These are phyloP conservation scores for Phialophora chinensis DNA, from an alignment of 2,329 filamentous ascomycete genomes.

Conservation along the genomic window DNA sequence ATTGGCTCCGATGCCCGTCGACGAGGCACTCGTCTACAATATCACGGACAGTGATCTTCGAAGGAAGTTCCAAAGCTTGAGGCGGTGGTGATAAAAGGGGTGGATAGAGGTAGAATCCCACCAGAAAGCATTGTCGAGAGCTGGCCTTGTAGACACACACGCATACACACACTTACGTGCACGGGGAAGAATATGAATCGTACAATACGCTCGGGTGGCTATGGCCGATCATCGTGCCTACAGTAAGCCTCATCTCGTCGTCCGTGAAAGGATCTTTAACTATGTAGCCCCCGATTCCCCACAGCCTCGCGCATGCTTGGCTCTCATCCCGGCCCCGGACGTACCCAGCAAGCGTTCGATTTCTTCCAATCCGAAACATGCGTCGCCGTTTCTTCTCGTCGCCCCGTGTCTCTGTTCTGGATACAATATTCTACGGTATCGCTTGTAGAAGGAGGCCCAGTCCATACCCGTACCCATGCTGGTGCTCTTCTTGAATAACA, in stretches of 20 bases:
- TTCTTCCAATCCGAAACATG: background rate
- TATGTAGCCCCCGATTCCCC: background rate
- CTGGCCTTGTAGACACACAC: background rate
- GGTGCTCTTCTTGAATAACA: too few relatives aligned
- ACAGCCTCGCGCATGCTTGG: background rate
- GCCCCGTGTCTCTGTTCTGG: too few relatives aligned
- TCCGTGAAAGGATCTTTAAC: background rate
- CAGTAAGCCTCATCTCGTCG: background rate
- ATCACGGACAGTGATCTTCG: slow-evolving; percentile 17
- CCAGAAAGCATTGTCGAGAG: background rate
- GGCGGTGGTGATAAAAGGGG: background rate
- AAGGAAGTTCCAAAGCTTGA: slow-evolving; percentile 13
- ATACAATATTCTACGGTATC: too few relatives aligned
- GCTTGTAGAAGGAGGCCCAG: too few relatives aligned
- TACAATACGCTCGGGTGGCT: background rate
- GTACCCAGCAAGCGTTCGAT: too few relatives aligned
- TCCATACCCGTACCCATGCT: too few relatives aligned
- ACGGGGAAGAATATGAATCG: background rate
- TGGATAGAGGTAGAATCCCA: background rate
- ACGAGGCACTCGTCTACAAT: slow-evolving; percentile 27
- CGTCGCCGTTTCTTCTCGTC: too few relatives aligned
- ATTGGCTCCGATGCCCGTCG: slow-evolving; percentile 24
- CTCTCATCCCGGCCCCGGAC: background rate
- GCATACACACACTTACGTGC: too few relatives aligned
- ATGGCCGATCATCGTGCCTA: background rate